Base-by-base conservation (phyloP, 192 early-diverging fungal genomes). In the Geosiphon pyriformis region DNA sequence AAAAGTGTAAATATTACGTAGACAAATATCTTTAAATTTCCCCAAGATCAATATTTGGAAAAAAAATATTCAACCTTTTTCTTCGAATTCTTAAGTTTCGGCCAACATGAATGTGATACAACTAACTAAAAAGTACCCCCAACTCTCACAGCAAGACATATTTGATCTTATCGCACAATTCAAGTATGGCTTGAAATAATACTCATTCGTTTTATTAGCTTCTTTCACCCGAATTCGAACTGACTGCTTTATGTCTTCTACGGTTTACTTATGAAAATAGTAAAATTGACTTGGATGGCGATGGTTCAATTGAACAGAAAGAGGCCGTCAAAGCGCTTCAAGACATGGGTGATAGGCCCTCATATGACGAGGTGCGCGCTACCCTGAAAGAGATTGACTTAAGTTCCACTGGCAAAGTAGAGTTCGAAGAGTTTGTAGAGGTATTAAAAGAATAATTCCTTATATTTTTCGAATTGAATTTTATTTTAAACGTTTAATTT, bases 361-460 rank as follows among this genome's bases (percentile, higher is more conserved):
- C 80, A 63, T 92, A 92, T 68, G 90, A 92, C 68, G 85, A 90
- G 52, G 86, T 92, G 51, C 85, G 87, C 34, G 73, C 74, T 10
- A 84, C 83, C 25, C 73, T 90, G 42, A 88, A 88, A 71, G 76
- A 83, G 69, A 82, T 92, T 27, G 78, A 82, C 30, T 82, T 83
- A 58, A 88, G 82, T 69, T 78, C 85, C 12, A 80, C 84, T 8
- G 84, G 85, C 42, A 83, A 86, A 70, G 82, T 90, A 52, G 88
- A 90, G 68, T 75, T 87, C 12, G 90, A 92, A 69, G 90, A 92
- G 68, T 90, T 89, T 77, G 79, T 90, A 22, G 90, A 90, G 76
- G 87, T 85, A 81, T 20, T 47, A 31, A 25, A 2, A 17, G 8
- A n/a, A 30, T 23, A 1, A 63, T 23, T 32, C 23, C 25, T n/a